Conservation (phyloP, 805 yeast species). For the Hemisphaericaspora nanyangensis region DNA sequence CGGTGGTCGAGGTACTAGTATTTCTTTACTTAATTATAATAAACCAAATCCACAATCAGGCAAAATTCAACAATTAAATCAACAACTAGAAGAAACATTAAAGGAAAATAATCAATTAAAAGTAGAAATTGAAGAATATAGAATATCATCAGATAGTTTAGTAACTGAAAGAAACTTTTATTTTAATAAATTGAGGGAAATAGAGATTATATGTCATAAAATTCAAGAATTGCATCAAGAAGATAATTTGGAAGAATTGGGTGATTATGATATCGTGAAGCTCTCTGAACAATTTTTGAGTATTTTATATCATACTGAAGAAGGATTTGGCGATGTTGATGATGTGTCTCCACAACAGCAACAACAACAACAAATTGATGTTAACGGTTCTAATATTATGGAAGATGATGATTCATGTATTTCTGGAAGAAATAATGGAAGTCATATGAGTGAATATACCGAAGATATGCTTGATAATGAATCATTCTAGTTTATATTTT, state of each 20-base stretch:
- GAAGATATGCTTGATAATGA: slow-evolving; percentile 12
- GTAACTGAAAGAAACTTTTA: slow-evolving; percentile 87
- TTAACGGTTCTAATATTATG: not conserved
- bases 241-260: slow-evolving; percentile 42
- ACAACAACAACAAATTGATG: not conserved
- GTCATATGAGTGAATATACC: slow-evolving; percentile 11
- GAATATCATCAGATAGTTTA: slow-evolving; percentile 58
- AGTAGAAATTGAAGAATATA: slow-evolving; percentile 56
- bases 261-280: slow-evolving; percentile 22
- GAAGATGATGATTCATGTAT: slow-evolving; percentile 46
- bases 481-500: slow-evolving; percentile 9
- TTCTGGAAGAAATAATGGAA: slow-evolving; percentile 10
- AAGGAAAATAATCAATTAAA: slow-evolving; percentile 35
- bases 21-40: not conserved
- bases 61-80: slow-evolving; percentile 9
- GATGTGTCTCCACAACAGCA: not conserved
- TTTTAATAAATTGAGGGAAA: slow-evolving; percentile 82
- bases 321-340: slow-evolving; percentile 51
- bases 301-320: slow-evolving; percentile 76
- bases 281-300: slow-evolving; percentile 58
- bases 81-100: slow-evolving; percentile 46
- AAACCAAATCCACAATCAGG: not conserved
- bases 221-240: slow-evolving; percentile 19
- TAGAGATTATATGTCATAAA: slow-evolving; percentile 75
- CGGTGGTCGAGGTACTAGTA: not conserved